Evolutionary conservation across 2,329 filamentous ascomycete genomes (phyloP), one percentile per base, ranked within the genome.

Genomic region (Fusarium secorum): DNA sequence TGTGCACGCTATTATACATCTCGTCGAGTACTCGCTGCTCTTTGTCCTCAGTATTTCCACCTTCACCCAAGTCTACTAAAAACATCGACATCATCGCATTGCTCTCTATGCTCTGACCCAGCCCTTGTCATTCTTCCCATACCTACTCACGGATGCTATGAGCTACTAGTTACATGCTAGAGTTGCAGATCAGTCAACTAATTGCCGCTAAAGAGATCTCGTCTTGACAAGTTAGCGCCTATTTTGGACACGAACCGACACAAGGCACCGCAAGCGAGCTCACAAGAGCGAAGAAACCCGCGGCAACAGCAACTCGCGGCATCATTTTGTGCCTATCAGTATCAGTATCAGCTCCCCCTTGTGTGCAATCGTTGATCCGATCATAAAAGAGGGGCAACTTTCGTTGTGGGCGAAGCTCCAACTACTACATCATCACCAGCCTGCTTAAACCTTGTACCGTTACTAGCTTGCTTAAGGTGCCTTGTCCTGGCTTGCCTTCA

Each of bases 301-400:
- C 51, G 36, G 26, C 8, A 35, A 60, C 24, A 36, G 51, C 55
- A 58, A 55, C 48, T 44, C 36, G 30, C 46, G 41, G 41, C 66
- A 59, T 59, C 52, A 60, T 64, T 39, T 39, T 26, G 36, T 48
- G 33, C 64, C 62, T 52, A 59, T 57, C 52, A 38, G 30, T 30
- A 45, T 15, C 42, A 45, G 13, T 20, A 35, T 41, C 48, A 54
- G 33, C 15, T 36, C 45, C 30, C 46, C 41, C 42, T 39, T 54
- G 53, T 61, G 54, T 46, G 44, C 67, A 65, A 52, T 71, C 52
- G 56, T 68, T 63, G 57, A 71, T 73, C 64, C 57, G 55, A 64
- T 71, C 66, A 56, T 65, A 60, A 73, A 73, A 73, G 70, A 73
- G 70, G 70, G 70, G 70, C 70, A 60, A 28, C 54, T 58, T 72